These are phyloP conservation scores for Sungouiella blattae DNA, from an alignment of 805 yeast species.

Conservation along the genomic window DNA sequence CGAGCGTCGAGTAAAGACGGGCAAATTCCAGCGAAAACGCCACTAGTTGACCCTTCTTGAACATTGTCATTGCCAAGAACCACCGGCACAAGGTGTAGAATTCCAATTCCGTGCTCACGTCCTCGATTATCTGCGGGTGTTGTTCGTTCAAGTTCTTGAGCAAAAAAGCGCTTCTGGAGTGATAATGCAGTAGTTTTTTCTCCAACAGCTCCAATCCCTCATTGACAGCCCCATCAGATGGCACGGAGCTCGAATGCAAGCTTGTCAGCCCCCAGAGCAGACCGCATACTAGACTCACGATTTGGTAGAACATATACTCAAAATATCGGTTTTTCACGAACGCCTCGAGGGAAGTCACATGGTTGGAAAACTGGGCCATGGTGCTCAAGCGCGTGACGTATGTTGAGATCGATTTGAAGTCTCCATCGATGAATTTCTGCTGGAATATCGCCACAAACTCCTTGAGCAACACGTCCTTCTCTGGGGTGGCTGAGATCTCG, in stretches of 20 bases:
- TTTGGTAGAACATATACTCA: slow-evolving; percentile 28
- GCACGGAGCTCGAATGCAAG: slow-evolving; percentile 1
- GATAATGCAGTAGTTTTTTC: slow-evolving; percentile 6
- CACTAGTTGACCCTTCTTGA: slow-evolving; percentile 23
- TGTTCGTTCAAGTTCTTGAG: slow-evolving; percentile 7
- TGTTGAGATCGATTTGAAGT: slow-evolving; percentile 17
- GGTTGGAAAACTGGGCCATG: slow-evolving; percentile 21
- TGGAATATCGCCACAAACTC: slow-evolving; percentile 7
- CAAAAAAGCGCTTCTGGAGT: slow-evolving; percentile 18
- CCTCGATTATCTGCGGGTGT: slow-evolving; percentile 1
- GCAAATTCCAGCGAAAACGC: slow-evolving; percentile 25
- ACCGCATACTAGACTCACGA: slow-evolving; percentile 18
- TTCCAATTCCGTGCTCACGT: slow-evolving; percentile 15
- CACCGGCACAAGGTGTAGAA: slow-evolving; percentile 22
- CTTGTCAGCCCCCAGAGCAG: slow-evolving; percentile 14
- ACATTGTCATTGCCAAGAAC: slow-evolving; percentile 20
- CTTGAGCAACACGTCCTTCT: slow-evolving; percentile 4
- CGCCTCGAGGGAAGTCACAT: slow-evolving; percentile 19
- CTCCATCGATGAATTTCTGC: slow-evolving; percentile 15
- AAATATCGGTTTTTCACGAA: slow-evolving; percentile 23
- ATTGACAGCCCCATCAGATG: not conserved
- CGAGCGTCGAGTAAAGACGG: slow-evolving; percentile 7
- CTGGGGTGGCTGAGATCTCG: slow-evolving; percentile 6
- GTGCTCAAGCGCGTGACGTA: slow-evolving; percentile 16
- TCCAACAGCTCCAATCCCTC: not conserved